Percentiles rank a stretch among this genome's conserved stretches.
phyloP scores from a whole-genome alignment of 768 basidiomycete species.

The Suillus placidus region DNA sequence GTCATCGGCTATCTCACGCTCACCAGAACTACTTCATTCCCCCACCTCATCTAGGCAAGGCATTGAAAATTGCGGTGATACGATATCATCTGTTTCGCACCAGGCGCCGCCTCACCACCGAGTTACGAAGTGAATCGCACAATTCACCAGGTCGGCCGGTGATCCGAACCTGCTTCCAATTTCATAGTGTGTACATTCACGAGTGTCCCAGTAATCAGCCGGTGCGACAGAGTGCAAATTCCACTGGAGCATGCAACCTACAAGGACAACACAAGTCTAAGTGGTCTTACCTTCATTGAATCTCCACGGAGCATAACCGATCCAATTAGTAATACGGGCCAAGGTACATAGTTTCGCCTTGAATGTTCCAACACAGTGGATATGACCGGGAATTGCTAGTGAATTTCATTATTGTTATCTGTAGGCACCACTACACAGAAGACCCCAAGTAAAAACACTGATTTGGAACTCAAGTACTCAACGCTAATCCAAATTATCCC shows the following conservation, averaged over 20 bases:
- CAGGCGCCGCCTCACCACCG: too few relatives aligned
- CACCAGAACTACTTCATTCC: too few relatives aligned
- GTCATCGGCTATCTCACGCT: too few relatives aligned
- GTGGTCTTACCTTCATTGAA: not conserved
- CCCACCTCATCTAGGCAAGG: too few relatives aligned
- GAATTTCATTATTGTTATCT: not conserved
- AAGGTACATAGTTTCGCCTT: not conserved
- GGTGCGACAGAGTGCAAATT: not conserved
- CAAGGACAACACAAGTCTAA: not conserved
- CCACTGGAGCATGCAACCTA: not conserved
- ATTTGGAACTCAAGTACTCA: not conserved
- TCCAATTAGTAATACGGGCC: not conserved
- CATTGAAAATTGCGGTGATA: too few relatives aligned
- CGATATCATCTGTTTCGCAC: too few relatives aligned
- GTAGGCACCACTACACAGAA: not conserved
- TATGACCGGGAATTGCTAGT: not conserved
- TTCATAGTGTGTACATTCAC: not conserved
- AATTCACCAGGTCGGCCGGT: too few relatives aligned
- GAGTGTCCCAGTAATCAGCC: not conserved
- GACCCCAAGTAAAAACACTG: not conserved
- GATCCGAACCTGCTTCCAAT: too few relatives aligned
- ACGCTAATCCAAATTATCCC: not conserved
- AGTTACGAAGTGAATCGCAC: too few relatives aligned
- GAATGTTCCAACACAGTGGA: not conserved
- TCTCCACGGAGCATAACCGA: not conserved